Base-by-base conservation (phyloP, 176 grass and related monocot species). In the Metroxylon sagu region DNA sequence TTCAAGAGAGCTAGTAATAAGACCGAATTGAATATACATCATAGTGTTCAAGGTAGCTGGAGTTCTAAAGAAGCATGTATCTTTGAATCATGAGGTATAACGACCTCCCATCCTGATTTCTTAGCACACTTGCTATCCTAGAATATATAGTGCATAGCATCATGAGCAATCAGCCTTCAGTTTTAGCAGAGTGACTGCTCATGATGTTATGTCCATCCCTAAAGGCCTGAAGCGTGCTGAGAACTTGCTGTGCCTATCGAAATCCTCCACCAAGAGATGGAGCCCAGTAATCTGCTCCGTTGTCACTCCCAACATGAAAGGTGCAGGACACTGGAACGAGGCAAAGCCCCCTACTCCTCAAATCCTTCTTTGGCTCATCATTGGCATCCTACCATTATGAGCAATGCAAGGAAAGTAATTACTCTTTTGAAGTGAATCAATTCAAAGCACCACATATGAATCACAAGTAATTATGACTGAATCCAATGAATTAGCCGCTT, bases 241-340 rank as follows among this genome's bases (percentile, higher is more conserved):
- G 35, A 43, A 12, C 8, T 43, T 12, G 35, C 5, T 43, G 48
- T n/a, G 25, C 30, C 5, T 27, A 29, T 71, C 14, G 66, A 53
- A 66, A 27, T 62, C 79, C 0, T 52, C 59, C 56, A 65, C 26
- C 50, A 1, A 81, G 58, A 64, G 64, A 27, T 8, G 58, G 6
- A 67, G 74, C 55, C 89, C 85, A 95, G 78, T 65, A 77, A 65
- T 85, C 85, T 17, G 83, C 87, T 10, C 74, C 83, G 53, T 35
- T 69, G 66, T 89, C 78, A 10, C 54, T 63, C 49, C 57, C 76
- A 0, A 83, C 61, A 54, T 83, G 85, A 50, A 84, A 77, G 18
- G 79, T 86, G 79, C 82, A 95, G 6, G 76, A 86, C 53, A 86
- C 79, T 5, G 90, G 90, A 23, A 89, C 82, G 48, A 95, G 77